A percentile compares a stretch with the other conserved stretches of the same genome.
These are phyloP conservation scores for Leishmania tropica DNA, from an alignment of 208 protist species.

Conservation along the genomic window DNA sequence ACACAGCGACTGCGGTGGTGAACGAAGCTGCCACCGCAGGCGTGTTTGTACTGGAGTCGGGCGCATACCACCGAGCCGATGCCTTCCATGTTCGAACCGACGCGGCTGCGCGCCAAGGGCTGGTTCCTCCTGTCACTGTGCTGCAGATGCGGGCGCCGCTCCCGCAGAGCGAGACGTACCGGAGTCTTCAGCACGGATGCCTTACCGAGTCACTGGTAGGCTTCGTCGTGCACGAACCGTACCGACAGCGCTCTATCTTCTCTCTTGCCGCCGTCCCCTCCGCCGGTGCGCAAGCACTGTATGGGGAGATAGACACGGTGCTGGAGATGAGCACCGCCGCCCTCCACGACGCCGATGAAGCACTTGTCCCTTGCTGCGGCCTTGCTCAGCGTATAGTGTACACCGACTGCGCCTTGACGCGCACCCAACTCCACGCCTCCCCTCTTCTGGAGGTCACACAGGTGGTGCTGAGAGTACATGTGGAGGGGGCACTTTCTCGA, in stretches of 20 bases:
- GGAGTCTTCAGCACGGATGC: conserved; percentile 12
- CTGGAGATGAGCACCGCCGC: conserved; percentile 36
- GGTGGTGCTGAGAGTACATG: conserved; percentile 15
- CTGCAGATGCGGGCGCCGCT: conserved; percentile 5
- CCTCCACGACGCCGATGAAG: conserved; percentile 33
- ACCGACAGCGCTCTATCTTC: conserved; percentile 19
- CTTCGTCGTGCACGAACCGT: conserved; percentile 5
- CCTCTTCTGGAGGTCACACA: conserved; percentile 14
- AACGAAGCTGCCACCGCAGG: background rate
- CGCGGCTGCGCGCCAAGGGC: background rate
- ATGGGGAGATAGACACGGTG: conserved; percentile 24
- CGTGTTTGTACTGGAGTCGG: conserved; percentile 9
- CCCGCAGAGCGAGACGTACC: background rate
- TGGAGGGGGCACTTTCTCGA: conserved; percentile 19
- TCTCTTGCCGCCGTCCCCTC: conserved; percentile 7
- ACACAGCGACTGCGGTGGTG: conserved; percentile 4
- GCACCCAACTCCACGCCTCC: conserved; percentile 2
- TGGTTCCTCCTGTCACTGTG: conserved; percentile 9
- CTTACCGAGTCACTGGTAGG: conserved; percentile 12
- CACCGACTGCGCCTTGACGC: conserved; percentile 29
- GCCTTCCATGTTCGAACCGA: conserved; percentile 15
- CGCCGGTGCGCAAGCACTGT: background rate
- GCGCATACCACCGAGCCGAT: background rate
- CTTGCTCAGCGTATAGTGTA: conserved; percentile 42
- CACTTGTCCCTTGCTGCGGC: conserved; percentile 38